phyloP scores from a whole-genome alignment of 2,329 filamentous ascomycete species.

The Beauveria pseudobassiana region DNA sequence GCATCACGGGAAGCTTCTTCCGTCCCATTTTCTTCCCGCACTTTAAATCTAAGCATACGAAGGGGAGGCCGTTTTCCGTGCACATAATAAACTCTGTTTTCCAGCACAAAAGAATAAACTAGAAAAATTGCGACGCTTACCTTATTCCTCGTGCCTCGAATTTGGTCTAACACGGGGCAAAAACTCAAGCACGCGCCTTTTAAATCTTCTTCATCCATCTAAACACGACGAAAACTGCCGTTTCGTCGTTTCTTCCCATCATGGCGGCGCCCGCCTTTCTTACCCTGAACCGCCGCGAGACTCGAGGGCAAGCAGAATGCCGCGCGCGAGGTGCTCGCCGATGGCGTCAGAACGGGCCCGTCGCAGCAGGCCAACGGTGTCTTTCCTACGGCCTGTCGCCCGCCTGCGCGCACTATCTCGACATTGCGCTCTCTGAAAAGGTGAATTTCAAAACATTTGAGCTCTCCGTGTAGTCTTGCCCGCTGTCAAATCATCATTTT shows the following conservation, averaged over 20 bases:
- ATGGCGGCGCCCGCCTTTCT: neutral
- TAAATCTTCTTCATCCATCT: neutral
- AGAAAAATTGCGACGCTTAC: no score
- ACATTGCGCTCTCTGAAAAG: slow-evolving; percentile 6
- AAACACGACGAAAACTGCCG: no score
- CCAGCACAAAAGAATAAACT: neutral
- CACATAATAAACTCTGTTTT: neutral
- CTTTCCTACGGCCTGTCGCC: neutral
- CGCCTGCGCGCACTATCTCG: slow-evolving; percentile 1
- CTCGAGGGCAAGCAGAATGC: slow-evolving; percentile 7
- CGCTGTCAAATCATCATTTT: neutral
- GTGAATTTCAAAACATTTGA: neutral
- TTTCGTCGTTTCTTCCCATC: neutral
- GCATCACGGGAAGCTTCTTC: neutral
- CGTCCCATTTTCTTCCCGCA: slow-evolving; percentile 3
- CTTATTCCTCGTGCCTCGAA: no score
- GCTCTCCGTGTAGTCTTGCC: neutral
- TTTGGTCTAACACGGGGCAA: no score
- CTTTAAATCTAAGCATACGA: neutral
- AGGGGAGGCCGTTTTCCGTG: neutral
- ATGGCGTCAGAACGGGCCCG: neutral
- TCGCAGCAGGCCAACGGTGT: neutral
- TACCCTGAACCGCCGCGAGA: neutral
- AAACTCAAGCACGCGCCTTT: no score
- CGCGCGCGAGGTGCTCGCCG: neutral